Conservation (phyloP, 73 alveolate species). For the Tetrahymena borealis region DNA sequence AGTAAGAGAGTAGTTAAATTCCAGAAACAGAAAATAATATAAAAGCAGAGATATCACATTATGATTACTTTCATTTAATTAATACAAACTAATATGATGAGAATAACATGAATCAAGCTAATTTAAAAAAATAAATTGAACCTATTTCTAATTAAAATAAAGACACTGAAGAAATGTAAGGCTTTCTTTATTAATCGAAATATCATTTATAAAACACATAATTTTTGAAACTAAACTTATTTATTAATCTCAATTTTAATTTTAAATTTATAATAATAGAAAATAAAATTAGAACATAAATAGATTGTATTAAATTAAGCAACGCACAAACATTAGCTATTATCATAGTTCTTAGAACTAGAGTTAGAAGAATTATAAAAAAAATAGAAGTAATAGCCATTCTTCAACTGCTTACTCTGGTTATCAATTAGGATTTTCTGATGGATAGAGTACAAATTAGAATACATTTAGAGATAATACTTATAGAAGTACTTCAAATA, state of each 20-base stretch:
- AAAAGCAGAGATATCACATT: background rate
- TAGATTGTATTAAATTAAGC: background rate
- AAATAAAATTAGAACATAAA: background rate
- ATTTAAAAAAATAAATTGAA: too few relatives aligned
- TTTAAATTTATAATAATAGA: too few relatives aligned
- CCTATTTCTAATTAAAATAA: too few relatives aligned
- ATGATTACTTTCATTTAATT: background rate
- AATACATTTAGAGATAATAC: background rate
- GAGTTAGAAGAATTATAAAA: background rate
- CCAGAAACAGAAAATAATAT: background rate
- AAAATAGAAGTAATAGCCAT: background rate
- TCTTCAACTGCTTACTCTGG: background rate
- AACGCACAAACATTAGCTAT: background rate
- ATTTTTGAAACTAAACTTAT: too few relatives aligned
- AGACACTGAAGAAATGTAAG: too few relatives aligned
- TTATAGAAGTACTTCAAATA: background rate
- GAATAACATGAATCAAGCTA: background rate
- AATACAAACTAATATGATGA: background rate
- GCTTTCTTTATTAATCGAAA: too few relatives aligned
- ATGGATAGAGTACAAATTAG: background rate
- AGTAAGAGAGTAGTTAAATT: background rate
- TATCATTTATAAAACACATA: too few relatives aligned
- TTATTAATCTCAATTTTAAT: background rate
- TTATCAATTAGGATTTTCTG: background rate
- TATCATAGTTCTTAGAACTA: background rate